Evolutionary conservation across 805 yeast species (phyloP), one percentile per base, ranked within the genome.

Genomic region (Starmerella davenportii): DNA sequence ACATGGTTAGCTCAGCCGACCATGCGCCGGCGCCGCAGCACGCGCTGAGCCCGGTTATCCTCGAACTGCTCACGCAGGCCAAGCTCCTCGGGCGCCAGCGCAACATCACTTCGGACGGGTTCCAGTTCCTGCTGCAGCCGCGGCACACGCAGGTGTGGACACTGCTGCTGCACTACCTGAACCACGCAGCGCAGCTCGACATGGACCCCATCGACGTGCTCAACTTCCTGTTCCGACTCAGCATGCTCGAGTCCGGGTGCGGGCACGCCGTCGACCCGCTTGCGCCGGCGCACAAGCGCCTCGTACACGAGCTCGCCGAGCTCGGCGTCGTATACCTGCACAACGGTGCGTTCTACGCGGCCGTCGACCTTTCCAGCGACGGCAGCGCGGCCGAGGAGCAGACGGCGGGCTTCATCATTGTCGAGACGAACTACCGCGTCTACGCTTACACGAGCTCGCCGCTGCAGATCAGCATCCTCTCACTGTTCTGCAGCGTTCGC

Each of bases 121-220:
- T 90, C 58, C 98, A 90, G 61, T 90, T 90, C 52, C 60, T 90
- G 43, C 62, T 90, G 33, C 98, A 87, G 57, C 95, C 85, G 51
- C 79, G 79, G 20, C 84, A 82, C 54, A 78, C 93, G 0, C 98
- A 90, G 58, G 76, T 90, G 15, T 90, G 98, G 98, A 76, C 94
- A 0, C 61, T 90, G 30, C 61, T 90, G 35, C 61, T 90, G 30
- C 95, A 90, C 54, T 90, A 90, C 54, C 61, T 90, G 44, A 77
- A 79, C 54, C 69, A 81, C 66, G 72, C 95, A 1, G 87, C 80
- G 51, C 74, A 74, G 21, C 65, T 81, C 37, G 72, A 79, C 51
- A 81, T 85, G 93, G 93, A 90, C 58, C 84, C 94, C 0, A 96
- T 90, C 16, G 98, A 90, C 52, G 93, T 90, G 28, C 64, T 90